These are phyloP conservation scores for Sparassis latifolia DNA, from an alignment of 1,284 basidiomycete genomes.

Conservation along the genomic window DNA sequence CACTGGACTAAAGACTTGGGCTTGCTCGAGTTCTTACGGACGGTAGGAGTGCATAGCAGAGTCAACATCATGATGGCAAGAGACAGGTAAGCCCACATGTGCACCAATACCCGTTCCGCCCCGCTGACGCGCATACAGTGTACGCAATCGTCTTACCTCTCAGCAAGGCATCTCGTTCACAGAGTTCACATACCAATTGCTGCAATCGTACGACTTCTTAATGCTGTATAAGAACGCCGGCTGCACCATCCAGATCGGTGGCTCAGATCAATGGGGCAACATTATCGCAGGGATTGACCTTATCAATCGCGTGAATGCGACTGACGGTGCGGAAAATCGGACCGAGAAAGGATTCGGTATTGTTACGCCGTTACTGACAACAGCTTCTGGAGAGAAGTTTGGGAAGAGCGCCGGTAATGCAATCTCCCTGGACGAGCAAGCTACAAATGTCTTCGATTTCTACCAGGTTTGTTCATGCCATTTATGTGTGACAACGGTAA, in stretches of 20 bases:
- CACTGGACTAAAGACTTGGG: slow-evolving; percentile 75
- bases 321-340: slow-evolving; percentile 17
- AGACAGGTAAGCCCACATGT: slow-evolving; percentile 61
- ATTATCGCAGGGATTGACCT: slow-evolving; percentile 90
- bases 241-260: slow-evolving; percentile 90
- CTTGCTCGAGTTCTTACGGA: slow-evolving; percentile 82
- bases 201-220: slow-evolving; percentile 96
- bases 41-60: slow-evolving; percentile 75
- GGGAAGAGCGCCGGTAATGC: slow-evolving; percentile 98
- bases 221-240: slow-evolving; percentile 60
- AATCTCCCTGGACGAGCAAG: slow-evolving; percentile 74
- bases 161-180: slow-evolving; percentile 90
- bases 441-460: slow-evolving; percentile 85
- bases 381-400: slow-evolving; percentile 88
- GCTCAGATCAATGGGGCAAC: slow-evolving; percentile 99
- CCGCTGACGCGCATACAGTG: slow-evolving; percentile 39
- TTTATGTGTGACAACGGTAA: not conserved
- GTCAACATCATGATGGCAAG: slow-evolving; percentile 88
- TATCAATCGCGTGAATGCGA: slow-evolving; percentile 50
- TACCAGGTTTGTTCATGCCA: slow-evolving; percentile 63
- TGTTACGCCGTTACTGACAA: slow-evolving; percentile 92
- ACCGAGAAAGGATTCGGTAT: slow-evolving; percentile 70
- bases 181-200: slow-evolving; percentile 95
- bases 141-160: slow-evolving; percentile 76
- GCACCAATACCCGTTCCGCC: not conserved